phyloP scores from a whole-genome alignment of 371 early-diverging fungal species.

The Mucor piriformis region DNA sequence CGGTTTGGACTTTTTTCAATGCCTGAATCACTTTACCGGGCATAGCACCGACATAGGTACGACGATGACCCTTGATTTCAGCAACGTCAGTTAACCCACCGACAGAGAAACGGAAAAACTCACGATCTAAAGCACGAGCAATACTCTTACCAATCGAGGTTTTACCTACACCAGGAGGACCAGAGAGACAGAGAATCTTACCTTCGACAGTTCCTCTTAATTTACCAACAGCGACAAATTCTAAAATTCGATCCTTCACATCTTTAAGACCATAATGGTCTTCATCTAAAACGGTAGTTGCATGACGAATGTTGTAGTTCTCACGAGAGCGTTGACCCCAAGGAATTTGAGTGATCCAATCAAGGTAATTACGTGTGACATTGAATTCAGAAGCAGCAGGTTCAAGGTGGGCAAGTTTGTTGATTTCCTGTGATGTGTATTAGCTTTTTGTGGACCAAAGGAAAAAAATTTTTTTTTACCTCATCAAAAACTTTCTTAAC shows the following conservation, averaged over 20 bases:
- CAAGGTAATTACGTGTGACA: slow-evolving; percentile 95
- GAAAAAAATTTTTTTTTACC: slow-evolving; percentile 79
- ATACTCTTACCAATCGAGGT: slow-evolving; percentile 97
- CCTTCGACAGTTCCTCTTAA: slow-evolving; percentile 93
- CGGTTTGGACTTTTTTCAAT: slow-evolving; percentile 95
- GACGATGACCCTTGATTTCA: slow-evolving; percentile 97
- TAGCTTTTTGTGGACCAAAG: background rate
- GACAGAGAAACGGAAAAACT: slow-evolving; percentile 95
- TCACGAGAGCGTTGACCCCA: slow-evolving; percentile 92
- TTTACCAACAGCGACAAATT: slow-evolving; percentile 98
- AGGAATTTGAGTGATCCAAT: slow-evolving; percentile 96
- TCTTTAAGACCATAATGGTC: slow-evolving; percentile 99
- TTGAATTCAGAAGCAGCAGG: slow-evolving; percentile 97
- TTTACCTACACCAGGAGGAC: slow-evolving; percentile 98
- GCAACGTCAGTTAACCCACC: slow-evolving; percentile 97
- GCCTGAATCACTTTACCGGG: slow-evolving; percentile 99
- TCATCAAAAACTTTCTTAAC: slow-evolving; percentile 96
- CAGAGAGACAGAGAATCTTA: slow-evolving; percentile 94
- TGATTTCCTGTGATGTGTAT: slow-evolving; percentile 75
- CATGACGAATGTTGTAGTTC: slow-evolving; percentile 87
- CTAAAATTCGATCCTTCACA: slow-evolving; percentile 97
- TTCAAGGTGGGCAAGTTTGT: slow-evolving; percentile 91
- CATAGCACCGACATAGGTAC: slow-evolving; percentile 99
- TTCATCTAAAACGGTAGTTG: slow-evolving; percentile 87
- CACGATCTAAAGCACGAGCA: slow-evolving; percentile 90